Evolutionary conservation across 176 grass and related monocot genomes (phyloP), one percentile per base, ranked within the genome.

Genomic region (Raddia distichophylla): DNA sequence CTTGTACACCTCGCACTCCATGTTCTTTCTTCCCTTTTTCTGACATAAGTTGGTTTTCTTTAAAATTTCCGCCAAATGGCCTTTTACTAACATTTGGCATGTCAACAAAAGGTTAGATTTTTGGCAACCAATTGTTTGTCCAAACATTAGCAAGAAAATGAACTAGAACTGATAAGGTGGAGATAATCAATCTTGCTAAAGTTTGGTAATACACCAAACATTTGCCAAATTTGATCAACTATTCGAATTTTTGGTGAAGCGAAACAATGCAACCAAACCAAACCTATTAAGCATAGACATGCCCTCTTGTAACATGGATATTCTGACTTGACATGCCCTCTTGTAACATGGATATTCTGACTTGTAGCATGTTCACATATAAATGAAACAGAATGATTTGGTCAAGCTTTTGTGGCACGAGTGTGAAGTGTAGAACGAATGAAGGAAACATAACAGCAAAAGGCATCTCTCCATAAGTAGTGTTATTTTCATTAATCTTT

Each of bases 291-390:
- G 37, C 37, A 22, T 72, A 13, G 49, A 72, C 69, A 18, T 53
- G 7, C 48, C 69, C 6, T 35, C 1, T 4, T 17, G 34, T 72
- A 72, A 53, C 22, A 35, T 72, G 22, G 7, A 72, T 15, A 72
- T 53, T 72, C 46, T 32, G 49, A 70, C 10, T 49, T 70, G 8
- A n/a, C n/a, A n/a, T n/a, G n/a, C n/a, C n/a, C n/a, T n/a, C n/a
- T n/a, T n/a, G n/a, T n/a, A n/a, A n/a, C n/a, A n/a, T n/a, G n/a
- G 6, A 72, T 15, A 72, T 53, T 72, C 46, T 32, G 49, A 70
- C 10, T 49, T 70, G 8, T 70, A 14, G 5, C n/a, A 22, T 6
- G 0, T 15, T 22, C 48, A 49, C 67, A 27, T 70, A 70, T 70
- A 48, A 64, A 70, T 22, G 47, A 22, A 2, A 49, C 2, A 19